A percentile compares a stretch with the other conserved stretches of the same genome.
Evolutionary conservation across 108 stramenopile species (phyloP).

Genomic region (Schizochytrium sp.): DNA sequence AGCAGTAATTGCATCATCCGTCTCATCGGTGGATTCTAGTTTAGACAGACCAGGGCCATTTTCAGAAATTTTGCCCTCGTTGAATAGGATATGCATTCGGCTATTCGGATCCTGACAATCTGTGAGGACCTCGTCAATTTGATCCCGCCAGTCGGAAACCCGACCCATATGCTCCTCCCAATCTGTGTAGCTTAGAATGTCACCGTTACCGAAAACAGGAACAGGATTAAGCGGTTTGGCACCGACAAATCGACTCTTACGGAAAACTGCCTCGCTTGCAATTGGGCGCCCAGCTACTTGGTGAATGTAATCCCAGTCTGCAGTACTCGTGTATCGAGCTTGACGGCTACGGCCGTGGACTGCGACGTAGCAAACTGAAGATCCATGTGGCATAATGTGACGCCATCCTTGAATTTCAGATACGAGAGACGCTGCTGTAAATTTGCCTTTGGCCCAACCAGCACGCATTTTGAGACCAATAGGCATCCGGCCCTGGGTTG

Average conservation of each 20-base stretch:
- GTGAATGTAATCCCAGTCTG: slow-evolving; percentile 95
- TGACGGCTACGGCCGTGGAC: slow-evolving; percentile 93
- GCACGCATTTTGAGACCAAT: slow-evolving; percentile 96
- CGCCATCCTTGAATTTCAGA: slow-evolving; percentile 85
- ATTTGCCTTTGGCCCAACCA: slow-evolving; percentile 92
- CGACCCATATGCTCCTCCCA: slow-evolving; percentile 83
- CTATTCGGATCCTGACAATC: neutral
- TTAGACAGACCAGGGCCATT: neutral
- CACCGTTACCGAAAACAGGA: slow-evolving; percentile 97
- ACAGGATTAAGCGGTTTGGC: slow-evolving; percentile 63
- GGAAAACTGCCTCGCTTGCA: slow-evolving; percentile 58
- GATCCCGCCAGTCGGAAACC: slow-evolving; percentile 45
- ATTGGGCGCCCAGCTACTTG: slow-evolving; percentile 74
- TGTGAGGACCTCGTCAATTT: neutral
- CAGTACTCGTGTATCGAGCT: slow-evolving; percentile 88
- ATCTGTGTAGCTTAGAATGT: slow-evolving; percentile 89
- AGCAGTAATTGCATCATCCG: neutral
- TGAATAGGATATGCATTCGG: neutral
- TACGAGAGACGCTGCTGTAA: slow-evolving; percentile 87
- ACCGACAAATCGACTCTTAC: neutral
- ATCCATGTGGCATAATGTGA: slow-evolving; percentile 39
- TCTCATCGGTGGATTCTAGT: neutral
- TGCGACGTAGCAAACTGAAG: slow-evolving; percentile 69
- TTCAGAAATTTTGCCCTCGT: slow-evolving; percentile 53
- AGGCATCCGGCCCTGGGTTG: slow-evolving; percentile 66